Evolutionary conservation across 106 monocot genomes (phyloP), one percentile per base, ranked within the genome.

Genomic region (Allium cepa): DNA sequence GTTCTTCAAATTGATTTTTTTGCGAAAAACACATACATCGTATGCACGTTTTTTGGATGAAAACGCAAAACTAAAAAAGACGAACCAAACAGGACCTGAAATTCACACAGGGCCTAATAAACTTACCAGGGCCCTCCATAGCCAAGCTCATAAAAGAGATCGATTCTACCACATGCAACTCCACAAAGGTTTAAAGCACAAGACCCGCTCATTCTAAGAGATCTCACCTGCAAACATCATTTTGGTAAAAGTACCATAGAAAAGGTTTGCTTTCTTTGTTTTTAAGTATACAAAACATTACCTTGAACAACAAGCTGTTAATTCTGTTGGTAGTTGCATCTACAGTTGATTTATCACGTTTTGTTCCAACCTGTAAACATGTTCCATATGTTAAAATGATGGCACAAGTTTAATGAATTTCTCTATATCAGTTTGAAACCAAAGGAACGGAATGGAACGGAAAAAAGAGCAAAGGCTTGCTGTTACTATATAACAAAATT

Each of bases 121-220:
- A 80, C 72, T 47, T 77, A 96, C 95, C 95, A 96, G 46, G 95
- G 91, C 17, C 95, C 95, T 14, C 95, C 95, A 79, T 92, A 96
- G 50, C 86, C 91, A 66, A 88, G 75, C 72, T 96, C 95, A 69
- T 96, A 92, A 62, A 71, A 91, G 14, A 96, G 63, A 79, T 96
- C 95, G 50, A 92, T 77, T 73, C 92, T 83, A 47, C 95, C 95
- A 63, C 92, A 92, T 46, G 95, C 95, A 69, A 96, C 26, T n/a
- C 92, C 83, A 68, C 95, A 96, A 53, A 96, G 80, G 72, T 92
- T 86, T 75, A 96, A 57, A 17, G 95, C 95, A 66, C 88, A 84
- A 1, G 95, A 92, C 15, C 95, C 95, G 47, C 75, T 75, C 95
- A 96, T 96, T 57, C 85, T 77, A 45, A 85, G 72, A 47, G 85